phyloP scores from a whole-genome alignment of 768 basidiomycete species.

The Boletus reticulatus region DNA sequence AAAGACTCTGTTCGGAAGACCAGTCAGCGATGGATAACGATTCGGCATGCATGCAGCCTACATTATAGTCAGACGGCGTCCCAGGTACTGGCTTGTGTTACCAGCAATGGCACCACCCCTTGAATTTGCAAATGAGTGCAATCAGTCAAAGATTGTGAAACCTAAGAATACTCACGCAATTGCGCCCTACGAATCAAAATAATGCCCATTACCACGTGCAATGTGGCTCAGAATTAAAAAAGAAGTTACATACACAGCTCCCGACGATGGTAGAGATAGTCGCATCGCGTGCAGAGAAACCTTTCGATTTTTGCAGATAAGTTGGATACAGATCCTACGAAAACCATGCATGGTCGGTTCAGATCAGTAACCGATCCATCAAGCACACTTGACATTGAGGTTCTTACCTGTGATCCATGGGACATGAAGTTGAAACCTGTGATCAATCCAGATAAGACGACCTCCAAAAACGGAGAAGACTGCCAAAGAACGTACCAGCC shows the following conservation, averaged over 20 bases:
- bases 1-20: conserved; percentile 15
- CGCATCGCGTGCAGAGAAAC: conserved; percentile 53
- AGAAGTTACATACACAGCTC: conserved; percentile 47
- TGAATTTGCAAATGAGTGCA: background rate
- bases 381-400: background rate
- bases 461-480: background rate
- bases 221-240: background rate
- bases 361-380: background rate
- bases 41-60: background rate
- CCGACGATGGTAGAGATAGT: conserved; percentile 83
- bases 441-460: background rate
- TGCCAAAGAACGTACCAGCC: conserved; percentile 42
- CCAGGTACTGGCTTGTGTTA: conserved; percentile 69
- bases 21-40: background rate
- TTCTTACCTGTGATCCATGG: conserved; percentile 61
- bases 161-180: conserved; percentile 34
- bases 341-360: background rate
- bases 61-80: conserved; percentile 81
- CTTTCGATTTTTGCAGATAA: conserved; percentile 63
- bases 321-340: conserved; percentile 75
- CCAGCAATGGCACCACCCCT: conserved; percentile 75
- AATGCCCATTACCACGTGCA: background rate
- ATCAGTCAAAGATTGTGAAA: background rate
- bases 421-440: conserved; percentile 75
- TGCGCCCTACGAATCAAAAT: conserved; percentile 35